Evolutionary conservation across 2,329 filamentous ascomycete species (phyloP).

Genomic region (Alternaria postmessia): DNA sequence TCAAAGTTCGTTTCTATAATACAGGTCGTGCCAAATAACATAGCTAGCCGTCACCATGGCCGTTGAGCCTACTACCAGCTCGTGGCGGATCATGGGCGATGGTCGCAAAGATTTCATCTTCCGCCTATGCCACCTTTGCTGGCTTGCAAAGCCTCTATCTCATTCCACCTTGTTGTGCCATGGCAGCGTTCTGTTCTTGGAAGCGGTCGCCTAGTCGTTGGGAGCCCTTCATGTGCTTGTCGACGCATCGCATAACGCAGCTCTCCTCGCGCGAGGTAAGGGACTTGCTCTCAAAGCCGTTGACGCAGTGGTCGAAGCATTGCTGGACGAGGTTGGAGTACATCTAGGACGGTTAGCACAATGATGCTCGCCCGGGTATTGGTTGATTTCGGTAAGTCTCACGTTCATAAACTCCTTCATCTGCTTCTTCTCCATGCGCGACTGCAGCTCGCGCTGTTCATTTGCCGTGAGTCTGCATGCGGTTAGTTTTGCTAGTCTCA

Average conservation of each 20-base stretch:
- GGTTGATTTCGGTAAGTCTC: constrained; percentile 52
- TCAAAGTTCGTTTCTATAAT: constrained; percentile 22
- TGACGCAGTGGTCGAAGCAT: constrained; percentile 97
- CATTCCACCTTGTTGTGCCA: constrained; percentile 67
- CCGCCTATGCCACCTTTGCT: not conserved
- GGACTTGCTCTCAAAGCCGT: constrained; percentile 98
- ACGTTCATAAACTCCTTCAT: constrained; percentile 99
- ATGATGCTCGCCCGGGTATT: no score
- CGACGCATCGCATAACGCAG: constrained; percentile 93
- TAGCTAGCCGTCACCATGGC: not conserved
- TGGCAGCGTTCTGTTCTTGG: constrained; percentile 74
- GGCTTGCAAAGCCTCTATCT: constrained; percentile 39
- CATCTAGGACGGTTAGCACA: constrained; percentile 57
- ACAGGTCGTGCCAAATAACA: constrained; percentile 13
- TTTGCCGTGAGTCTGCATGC: constrained; percentile 69
- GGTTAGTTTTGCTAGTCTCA: constrained; percentile 19
- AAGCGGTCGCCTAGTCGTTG: constrained; percentile 92
- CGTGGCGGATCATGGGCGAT: not conserved
- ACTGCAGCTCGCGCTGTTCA: constrained; percentile 92
- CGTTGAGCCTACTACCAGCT: not conserved
- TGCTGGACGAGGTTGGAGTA: constrained; percentile 79
- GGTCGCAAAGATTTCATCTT: not conserved
- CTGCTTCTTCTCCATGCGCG: constrained; percentile 96
- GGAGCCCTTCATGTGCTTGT: constrained; percentile 93
- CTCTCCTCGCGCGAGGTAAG: constrained; percentile 86